phyloP scores from a whole-genome alignment of 2,329 filamentous ascomycete genomes.

The Calonectria pauciramosa region DNA sequence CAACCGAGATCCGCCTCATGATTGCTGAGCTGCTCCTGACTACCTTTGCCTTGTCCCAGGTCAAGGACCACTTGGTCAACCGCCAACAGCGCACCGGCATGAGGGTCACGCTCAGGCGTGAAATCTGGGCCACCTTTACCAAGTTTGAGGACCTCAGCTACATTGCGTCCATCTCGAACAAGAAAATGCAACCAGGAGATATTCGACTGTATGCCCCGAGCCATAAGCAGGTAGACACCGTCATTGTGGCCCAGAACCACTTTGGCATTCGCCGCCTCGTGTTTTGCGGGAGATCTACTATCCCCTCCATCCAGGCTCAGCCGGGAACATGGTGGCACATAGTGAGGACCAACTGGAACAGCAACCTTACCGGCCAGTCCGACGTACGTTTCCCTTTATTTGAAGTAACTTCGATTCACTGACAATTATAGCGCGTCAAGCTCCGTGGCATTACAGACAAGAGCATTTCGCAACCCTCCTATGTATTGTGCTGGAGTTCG shows the following conservation, averaged over 20 bases:
- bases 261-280: neutral
- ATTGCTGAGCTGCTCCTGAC: neutral
- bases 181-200: neutral
- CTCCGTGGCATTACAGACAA: neutral
- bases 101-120: neutral
- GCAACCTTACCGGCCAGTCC: neutral
- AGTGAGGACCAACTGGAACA: accelerated
- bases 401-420: neutral
- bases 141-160: neutral
- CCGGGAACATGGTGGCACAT: neutral
- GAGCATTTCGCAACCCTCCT: too few species aligned
- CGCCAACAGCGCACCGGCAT: neutral
- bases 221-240: neutral
- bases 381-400: neutral
- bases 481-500: neutral
- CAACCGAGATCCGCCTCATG: neutral
- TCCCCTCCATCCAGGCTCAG: neutral
- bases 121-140: neutral
- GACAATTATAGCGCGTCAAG: neutral
- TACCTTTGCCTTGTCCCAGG: neutral
- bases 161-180: neutral
- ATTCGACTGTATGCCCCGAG: neutral
- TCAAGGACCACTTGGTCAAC: neutral
- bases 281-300: neutral
- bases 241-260: neutral